Evolutionary conservation across 495 filamentous ascomycete species (phyloP).

Genomic region (Lophiostoma macrostomum): DNA sequence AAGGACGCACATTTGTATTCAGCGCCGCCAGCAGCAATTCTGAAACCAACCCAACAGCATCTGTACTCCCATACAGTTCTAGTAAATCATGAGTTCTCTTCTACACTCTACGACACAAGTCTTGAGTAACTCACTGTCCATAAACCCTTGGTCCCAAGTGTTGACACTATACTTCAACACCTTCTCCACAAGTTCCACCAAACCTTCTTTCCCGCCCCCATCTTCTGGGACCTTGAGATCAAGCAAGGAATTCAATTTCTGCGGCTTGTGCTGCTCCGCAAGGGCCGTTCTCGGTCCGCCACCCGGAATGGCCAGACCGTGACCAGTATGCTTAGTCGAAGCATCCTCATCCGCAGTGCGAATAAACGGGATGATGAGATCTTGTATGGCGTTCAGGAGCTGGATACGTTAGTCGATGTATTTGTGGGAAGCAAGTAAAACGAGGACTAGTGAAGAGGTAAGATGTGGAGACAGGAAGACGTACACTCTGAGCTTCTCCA

Average conservation of each 20-base stretch:
- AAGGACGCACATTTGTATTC: constrained; percentile 74
- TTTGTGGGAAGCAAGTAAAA: too few species aligned
- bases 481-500: too few species aligned
- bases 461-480: too few species aligned
- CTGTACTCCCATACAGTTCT: constrained; percentile 83
- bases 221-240: constrained; percentile 62
- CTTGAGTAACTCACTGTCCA: too few species aligned
- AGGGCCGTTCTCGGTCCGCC: constrained; percentile 55
- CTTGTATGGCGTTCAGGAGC: constrained; percentile 71
- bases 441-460: too few species aligned
- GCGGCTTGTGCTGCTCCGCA: constrained; percentile 67
- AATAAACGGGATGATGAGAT: constrained; percentile 76
- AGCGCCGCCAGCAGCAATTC: constrained; percentile 78
- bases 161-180: constrained; percentile 83
- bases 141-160: constrained; percentile 93
- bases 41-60: constrained; percentile 76
- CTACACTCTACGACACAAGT: too few species aligned
- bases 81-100: too few species aligned
- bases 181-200: constrained; percentile 62
- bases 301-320: constrained; percentile 49
- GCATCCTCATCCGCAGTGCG: constrained; percentile 67
- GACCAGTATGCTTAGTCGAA: constrained; percentile 48
- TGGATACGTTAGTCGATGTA: constrained; percentile 41
- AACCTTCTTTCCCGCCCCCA: constrained; percentile 66
- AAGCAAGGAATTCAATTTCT: constrained; percentile 63